Base-by-base conservation (phyloP, 495 filamentous ascomycete genomes). In the Daldinia caldariorum region DNA sequence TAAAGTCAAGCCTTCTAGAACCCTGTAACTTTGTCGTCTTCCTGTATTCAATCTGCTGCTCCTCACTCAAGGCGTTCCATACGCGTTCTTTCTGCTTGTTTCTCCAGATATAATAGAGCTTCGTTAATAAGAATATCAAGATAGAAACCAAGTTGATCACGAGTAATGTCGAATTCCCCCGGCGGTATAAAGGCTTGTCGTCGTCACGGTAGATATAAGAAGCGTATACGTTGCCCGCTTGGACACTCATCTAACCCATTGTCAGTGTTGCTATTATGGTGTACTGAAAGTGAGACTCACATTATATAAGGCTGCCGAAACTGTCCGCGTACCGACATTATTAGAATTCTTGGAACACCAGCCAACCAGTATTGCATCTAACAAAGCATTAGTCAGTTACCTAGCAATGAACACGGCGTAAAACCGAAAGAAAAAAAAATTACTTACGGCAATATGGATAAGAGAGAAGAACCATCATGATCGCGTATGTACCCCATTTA, bases 281-380 rank as follows among this genome's bases (percentile, higher is more conserved):
- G n/a, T n/a, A 43, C 37, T 16, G 4, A 12, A 26, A 0, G 12
- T 31, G 43, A 20, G 22, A 43, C 68, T 50, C 58, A 77, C 75
- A 32, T 92, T 92, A 69, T 92, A 92, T 13, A 90, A 61, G 0
- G 84, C 84, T 0, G 88, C 87, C 1, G 85, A 84, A 4, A 93
- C 90, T 16, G 89, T 88, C 1, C 90, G 76, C 0, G 90, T 90
- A 2, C 90, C 80, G 14, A 92, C 90, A 0, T 86, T 86, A n/a
- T 89, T 89, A 4, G 88, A 84, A 74, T 92, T 90, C 32, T 86
- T 80, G 1, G 86, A 86, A 9, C 83, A 85, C 82, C 88, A 88
- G 2, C 87, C 89, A 5, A 91, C 90, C 13, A 91, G 71, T 34
- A 92, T 87, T 0, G 90, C 86, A 67, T 83, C 75, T 77, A 9